Evolutionary conservation across 805 yeast genomes (phyloP).

Genomic region (Yueomyces sinensis): DNA sequence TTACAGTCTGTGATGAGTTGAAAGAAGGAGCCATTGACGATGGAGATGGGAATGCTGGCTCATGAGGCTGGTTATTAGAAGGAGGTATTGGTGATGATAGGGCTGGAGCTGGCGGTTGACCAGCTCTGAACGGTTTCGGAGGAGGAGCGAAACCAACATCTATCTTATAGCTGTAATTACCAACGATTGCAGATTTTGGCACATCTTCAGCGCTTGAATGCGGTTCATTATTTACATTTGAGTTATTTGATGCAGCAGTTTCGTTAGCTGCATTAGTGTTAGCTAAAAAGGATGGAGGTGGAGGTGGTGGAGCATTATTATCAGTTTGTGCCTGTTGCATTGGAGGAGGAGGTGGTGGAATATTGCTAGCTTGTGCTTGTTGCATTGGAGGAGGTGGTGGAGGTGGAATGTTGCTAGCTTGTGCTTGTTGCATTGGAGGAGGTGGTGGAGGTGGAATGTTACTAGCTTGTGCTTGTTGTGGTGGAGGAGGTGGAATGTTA

Average conservation of each 20-base stretch:
- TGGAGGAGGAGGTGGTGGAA: background rate
- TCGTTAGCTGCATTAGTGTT: background rate
- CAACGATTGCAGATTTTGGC: constrained; percentile 24
- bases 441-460: background rate
- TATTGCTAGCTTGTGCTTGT: background rate
- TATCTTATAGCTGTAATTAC: constrained; percentile 21
- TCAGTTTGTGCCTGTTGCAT: background rate
- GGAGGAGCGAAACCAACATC: constrained; percentile 30
- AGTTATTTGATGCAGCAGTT: background rate
- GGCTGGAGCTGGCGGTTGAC: constrained; percentile 1
- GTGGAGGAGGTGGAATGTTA: background rate
- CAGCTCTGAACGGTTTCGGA: constrained; percentile 15
- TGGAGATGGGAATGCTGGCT: too few relatives aligned
- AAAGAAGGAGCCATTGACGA: too few relatives aligned
- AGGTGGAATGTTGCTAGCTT: background rate
- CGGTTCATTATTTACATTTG: too few relatives aligned
- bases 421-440: background rate
- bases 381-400: background rate
- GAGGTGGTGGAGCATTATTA: background rate
- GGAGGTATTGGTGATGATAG: background rate
- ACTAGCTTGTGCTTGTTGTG: background rate
- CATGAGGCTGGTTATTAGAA: background rate
- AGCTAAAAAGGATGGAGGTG: background rate
- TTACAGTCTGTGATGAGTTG: too few relatives aligned
- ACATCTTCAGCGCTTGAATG: constrained; percentile 10